Base-by-base conservation (phyloP, 2,329 filamentous ascomycete species). In the Fragosphaeria purpurea region DNA sequence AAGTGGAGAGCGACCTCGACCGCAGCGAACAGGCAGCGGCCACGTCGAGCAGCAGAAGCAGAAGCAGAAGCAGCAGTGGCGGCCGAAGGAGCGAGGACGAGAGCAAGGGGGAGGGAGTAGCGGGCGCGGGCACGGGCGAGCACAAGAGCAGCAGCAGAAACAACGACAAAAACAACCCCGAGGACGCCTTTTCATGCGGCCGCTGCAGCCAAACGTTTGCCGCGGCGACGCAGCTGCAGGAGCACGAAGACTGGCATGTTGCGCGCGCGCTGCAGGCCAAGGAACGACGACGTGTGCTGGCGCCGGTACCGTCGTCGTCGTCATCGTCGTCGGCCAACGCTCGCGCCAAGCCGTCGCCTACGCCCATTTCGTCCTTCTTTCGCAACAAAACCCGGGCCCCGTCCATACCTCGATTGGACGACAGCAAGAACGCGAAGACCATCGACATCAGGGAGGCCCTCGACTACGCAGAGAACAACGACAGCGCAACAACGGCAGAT, bases 181-280 rank as follows among this genome's bases (percentile, higher is more conserved):
- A 11, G n/a, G n/a, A 37, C 10, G 11, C 10, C 10, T 52, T 50
- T n/a, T 58, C 65, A 41, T 95, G 89, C 65, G 63, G 70, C 49
- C 79, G 79, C 53, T 95, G 89, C 66, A 74, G 76, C 54, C 73
- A 76, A 59, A 62, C 65, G 13, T 70, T 91, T 38, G 70, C 74
- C 7, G 70, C 73, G 40, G 62, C 70, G 30, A 77, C 84, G 50
- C 75, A 77, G 58, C 62, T 81, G 47, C 77, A 82, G 57, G 91
- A 86, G 68, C 93, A 98, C 64, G 74, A 84, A 48, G 93, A 98
- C 65, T 97, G 90, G 84, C 93, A 98, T 67, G 85, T 95, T 67
- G 93, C 93, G 39, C 88, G 86, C 67, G 85, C 89, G 58, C 73
- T 98, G 35, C 84, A 91, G 56, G 76, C 82, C 3, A 66, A 74